Base-by-base conservation (phyloP, 148 eudicot species). In the Beta vulgaris region DNA sequence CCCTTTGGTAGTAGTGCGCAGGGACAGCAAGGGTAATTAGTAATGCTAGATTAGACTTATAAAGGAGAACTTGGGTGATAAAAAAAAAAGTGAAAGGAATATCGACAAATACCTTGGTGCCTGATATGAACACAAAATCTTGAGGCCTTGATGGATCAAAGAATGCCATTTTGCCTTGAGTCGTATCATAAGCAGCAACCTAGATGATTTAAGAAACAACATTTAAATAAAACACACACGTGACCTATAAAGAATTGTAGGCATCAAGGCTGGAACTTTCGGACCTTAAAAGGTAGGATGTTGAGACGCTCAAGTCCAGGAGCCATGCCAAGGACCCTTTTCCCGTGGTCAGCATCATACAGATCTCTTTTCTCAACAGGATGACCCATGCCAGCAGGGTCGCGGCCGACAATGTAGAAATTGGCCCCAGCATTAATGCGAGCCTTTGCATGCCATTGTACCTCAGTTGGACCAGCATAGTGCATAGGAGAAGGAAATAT, bases 401-500 rank as follows among this genome's bases (percentile, higher is more conserved):
- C 98, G 62, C 94, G 90, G 44, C 97, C 98, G 15, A 93, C 98
- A 23, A 93, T 93, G 70, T 93, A 93, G 80, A 93, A 93, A 78
- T 93, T 91, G 53, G 98, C 98, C 29, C 98, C 98, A 2, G 97
- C 97, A 82, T 93, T 93, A 11, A 93, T 93, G 49, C 98, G 91
- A 63, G 98, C 97, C 84, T 93, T 93, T 63, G 98, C 98, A 68
- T 93, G 98, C 97, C 98, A 93, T 78, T 93, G 97, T 44, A 93
- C 98, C 85, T 93, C 98, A 55, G 98, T 93, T 34, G 98, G 97
- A 40, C 98, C 98, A 39, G 98, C 98, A 82, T 91, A 93, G 85
- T 89, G 98, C 98, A 93, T 93, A 2, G 98, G 97, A 58, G 98
- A 93, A 36, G 98, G 98, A 78, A 93, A 93, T 82, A 93, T 93